phyloP scores from a whole-genome alignment of 108 stramenopile species.

The Schizochytrium sp. region DNA sequence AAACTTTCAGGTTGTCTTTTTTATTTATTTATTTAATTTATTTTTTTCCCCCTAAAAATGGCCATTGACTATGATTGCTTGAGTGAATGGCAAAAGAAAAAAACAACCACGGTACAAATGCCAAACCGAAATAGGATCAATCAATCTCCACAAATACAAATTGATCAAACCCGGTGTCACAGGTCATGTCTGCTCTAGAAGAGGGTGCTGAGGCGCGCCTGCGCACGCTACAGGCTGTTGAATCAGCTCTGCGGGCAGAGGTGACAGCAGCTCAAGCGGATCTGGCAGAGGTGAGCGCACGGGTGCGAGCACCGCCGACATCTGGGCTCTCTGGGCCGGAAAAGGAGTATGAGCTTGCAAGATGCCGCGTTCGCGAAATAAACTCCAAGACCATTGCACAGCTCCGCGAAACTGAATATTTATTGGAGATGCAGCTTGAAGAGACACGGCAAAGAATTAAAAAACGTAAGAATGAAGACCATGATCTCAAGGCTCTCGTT shows the following conservation, averaged over 20 bases:
- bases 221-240: constrained; percentile 1
- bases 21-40: too few species aligned
- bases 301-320: background rate
- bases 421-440: background rate
- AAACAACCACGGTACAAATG: too few species aligned
- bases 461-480: constrained; percentile 22
- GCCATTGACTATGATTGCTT: too few species aligned
- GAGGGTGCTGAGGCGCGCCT: background rate
- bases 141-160: too few species aligned
- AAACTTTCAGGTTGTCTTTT: too few species aligned
- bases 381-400: background rate
- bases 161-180: too few species aligned
- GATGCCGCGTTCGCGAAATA: background rate
- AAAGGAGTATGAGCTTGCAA: background rate
- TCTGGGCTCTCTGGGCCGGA: background rate
- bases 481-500: background rate
- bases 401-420: background rate
- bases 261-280: background rate
- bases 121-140: too few species aligned
- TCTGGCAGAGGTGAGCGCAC: background rate
- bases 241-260: background rate
- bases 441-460: background rate
- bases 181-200: background rate
- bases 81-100: too few species aligned
- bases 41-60: too few species aligned